Conservation (phyloP, 495 filamentous ascomycete species). For the Talaromyces adpressus region DNA sequence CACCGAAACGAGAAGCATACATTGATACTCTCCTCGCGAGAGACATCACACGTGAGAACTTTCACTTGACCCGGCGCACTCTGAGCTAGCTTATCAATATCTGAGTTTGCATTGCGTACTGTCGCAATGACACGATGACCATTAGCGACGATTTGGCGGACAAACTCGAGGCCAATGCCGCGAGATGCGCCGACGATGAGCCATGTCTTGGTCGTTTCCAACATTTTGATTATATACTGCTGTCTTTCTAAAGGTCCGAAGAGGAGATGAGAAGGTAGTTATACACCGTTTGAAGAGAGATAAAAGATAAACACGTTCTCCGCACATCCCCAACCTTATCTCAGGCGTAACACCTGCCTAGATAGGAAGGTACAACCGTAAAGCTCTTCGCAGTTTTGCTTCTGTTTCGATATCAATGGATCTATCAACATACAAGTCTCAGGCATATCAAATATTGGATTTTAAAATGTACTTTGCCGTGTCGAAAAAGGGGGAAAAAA, state of each 20-base stretch:
- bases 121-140: slow-evolving; percentile 47
- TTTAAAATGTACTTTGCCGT: not conserved
- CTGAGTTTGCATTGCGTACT: slow-evolving; percentile 33
- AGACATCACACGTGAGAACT: slow-evolving; percentile 46
- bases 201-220: slow-evolving; percentile 27
- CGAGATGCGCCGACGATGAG: slow-evolving; percentile 49
- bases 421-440: not conserved
- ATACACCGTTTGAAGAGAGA: not conserved
- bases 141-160: slow-evolving; percentile 36
- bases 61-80: slow-evolving; percentile 28
- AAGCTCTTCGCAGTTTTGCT: not conserved
- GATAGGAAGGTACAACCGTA: not conserved
- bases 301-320: not conserved
- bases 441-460: too few relatives aligned
- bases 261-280: not conserved
- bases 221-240: not conserved
- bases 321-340: not conserved
- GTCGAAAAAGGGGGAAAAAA: not conserved
- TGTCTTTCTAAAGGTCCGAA: not conserved
- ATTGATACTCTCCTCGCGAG: slow-evolving; percentile 41
- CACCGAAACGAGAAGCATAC: slow-evolving; percentile 18
- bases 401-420: not conserved
- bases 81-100: slow-evolving; percentile 33
- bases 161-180: slow-evolving; percentile 53
- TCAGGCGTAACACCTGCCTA: not conserved